phyloP scores from a whole-genome alignment of 805 yeast species.

The Lipomyces oligophaga region DNA sequence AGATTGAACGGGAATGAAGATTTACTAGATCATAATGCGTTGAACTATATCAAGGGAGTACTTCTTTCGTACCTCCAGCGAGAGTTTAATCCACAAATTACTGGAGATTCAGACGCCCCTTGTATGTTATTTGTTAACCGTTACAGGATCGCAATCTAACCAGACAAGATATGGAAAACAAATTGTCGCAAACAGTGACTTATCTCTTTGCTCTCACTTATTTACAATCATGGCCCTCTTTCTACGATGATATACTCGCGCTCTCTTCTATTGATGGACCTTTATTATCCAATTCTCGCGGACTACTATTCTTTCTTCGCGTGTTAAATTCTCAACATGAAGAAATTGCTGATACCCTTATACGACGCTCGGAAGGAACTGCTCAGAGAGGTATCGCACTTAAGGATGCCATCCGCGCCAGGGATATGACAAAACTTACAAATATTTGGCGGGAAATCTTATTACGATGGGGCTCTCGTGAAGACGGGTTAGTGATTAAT shows the following conservation, averaged over 20 bases:
- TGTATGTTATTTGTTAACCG: slow-evolving; percentile 28
- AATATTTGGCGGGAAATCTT: slow-evolving; percentile 64
- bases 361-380: slow-evolving; percentile 58
- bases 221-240: slow-evolving; percentile 47
- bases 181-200: slow-evolving; percentile 54
- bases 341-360: slow-evolving; percentile 90
- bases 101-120: slow-evolving; percentile 14
- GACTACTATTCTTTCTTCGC: slow-evolving; percentile 70
- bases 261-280: slow-evolving; percentile 37
- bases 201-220: slow-evolving; percentile 50
- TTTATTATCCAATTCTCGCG: slow-evolving; percentile 41
- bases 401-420: slow-evolving; percentile 76
- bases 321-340: slow-evolving; percentile 72
- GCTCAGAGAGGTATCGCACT: slow-evolving; percentile 62
- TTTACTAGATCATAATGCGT: slow-evolving; percentile 44
- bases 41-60: slow-evolving; percentile 45
- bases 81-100: slow-evolving; percentile 18
- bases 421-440: slow-evolving; percentile 66
- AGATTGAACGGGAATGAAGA: slow-evolving; percentile 10
- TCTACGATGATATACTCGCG: slow-evolving; percentile 49
- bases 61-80: slow-evolving; percentile 47
- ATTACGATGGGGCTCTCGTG: slow-evolving; percentile 34
- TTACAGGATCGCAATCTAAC: background rate
- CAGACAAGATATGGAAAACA: slow-evolving; percentile 39
- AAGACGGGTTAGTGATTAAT: slow-evolving; percentile 46